Evolutionary conservation across 768 basidiomycete genomes (phyloP).

Genomic region (Nevesoporus exiguus): DNA sequence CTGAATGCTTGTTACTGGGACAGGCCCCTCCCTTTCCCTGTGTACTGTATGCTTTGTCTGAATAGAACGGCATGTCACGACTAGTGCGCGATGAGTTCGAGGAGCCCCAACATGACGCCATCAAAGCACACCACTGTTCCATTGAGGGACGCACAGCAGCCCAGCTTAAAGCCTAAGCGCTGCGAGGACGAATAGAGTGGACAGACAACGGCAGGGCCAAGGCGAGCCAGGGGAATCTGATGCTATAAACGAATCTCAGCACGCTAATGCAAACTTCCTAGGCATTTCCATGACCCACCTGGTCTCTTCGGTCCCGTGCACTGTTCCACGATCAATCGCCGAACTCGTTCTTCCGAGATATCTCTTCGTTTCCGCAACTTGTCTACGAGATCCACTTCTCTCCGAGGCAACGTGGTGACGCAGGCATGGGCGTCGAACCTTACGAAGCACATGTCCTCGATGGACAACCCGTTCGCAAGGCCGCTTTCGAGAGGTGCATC

Average conservation of each 20-base stretch:
- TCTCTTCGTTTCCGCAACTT: conserved; percentile 21
- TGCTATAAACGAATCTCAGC: conserved; percentile 9
- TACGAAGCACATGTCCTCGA: conserved; percentile 21
- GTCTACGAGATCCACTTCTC: conserved; percentile 10
- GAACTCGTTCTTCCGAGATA: conserved; percentile 10
- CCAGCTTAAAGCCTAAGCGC: not conserved
- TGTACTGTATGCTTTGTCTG: not conserved
- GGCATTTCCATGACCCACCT: conserved; percentile 6
- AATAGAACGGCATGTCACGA: not conserved
- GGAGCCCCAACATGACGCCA: too few species aligned
- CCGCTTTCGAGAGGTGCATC: not conserved
- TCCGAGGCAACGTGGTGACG: conserved; percentile 32
- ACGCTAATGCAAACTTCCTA: not conserved
- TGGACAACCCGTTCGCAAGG: conserved; percentile 27
- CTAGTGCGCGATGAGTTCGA: not conserved
- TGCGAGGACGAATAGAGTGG: not conserved
- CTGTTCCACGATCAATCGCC: conserved; percentile 12
- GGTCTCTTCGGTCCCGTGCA: conserved; percentile 10
- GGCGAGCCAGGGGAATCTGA: not conserved
- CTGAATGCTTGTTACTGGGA: not conserved
- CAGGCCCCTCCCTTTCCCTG: not conserved
- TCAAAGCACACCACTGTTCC: too few species aligned
- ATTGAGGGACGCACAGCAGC: not conserved
- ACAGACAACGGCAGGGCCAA: conserved; percentile 2
- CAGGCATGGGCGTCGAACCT: conserved; percentile 37